Base-by-base conservation (phyloP, 352 stramenopile genomes). In the Pythium volutum region DNA sequence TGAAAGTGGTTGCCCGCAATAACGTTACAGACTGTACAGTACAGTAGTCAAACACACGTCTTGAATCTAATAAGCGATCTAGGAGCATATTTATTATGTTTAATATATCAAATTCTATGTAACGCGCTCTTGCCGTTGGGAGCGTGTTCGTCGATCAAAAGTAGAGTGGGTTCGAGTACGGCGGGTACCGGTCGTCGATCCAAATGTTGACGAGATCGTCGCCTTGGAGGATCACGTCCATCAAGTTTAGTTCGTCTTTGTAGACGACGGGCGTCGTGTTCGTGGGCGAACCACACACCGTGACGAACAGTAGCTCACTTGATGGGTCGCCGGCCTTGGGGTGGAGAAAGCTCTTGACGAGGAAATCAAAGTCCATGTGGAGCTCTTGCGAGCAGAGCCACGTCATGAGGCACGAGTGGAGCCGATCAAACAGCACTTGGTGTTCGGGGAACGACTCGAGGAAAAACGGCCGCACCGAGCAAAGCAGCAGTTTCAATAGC, bases 171-270 rank as follows among this genome's bases (percentile, higher is more conserved):
- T 87, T 91, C 27, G 78, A 74, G 53, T 89, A 91, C 4, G 75
- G 80, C 11, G 77, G 83, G 57, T 88, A 87, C 16, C 73, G 68
- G 31, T 85, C 75, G 53, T 91, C 80, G 55, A 91, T 86, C 77
- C 80, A 89, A 56, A 86, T 79, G 41, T 87, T 90, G 29, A 85
- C 61, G 29, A 91, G 57, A 50, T 89, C 80, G 57, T 93, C 81
- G 26, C 79, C 64, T 22, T 91, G 75, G 36, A 89, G 54, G 26
- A 91, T 79, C 42, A 88, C 67, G 26, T 80, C 70, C 7, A 89
- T 57, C 31, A 90, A 50, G 2, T 80, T 64, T 25, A 88, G 55
- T 36, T 89, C 75, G 45, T 91, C 79, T 27, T 76, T 75, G 53
- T 82, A 88, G 27, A 67, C 52, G 23, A 89, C 63, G 0, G 84